Evolutionary conservation across 768 basidiomycete species (phyloP), one percentile per base, ranked within the genome.

Genomic region (Tephrocybe rancida): DNA sequence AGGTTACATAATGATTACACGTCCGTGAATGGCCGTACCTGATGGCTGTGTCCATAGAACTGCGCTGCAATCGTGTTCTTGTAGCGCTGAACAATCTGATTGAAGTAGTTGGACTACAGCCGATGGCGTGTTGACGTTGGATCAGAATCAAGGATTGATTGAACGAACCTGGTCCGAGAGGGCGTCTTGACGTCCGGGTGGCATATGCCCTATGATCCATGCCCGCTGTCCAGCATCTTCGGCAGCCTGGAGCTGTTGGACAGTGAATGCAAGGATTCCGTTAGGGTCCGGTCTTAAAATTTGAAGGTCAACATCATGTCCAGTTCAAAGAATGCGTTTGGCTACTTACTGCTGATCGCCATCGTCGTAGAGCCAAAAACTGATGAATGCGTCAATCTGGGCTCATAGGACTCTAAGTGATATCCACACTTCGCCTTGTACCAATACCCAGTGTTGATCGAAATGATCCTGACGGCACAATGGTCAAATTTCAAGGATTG

Each of bases 171-270:
- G 82, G 63, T 84, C 82, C 49, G 73, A 69, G 27, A 82, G 63
- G 18, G 73, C 67, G 61, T 85, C 83, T 19, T 58, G 62, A 14
- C 74, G 69, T 24, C 83, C 80, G 3, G 77, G 77, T 1, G 82
- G 77, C 74, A 84, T 82, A 57, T 85, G 84, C 1, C 74, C 83
- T 16, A 84, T 81, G 59, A 87, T 80, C 82, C 84, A 86, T 0
- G 71, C 84, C 18, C 82, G 75, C 59, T 85, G 75, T 0, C 84
- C 83, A 0, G 75, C 74, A 54, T 80, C 76, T 65, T 88, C 85
- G 2, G 86, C 83, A 1, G 70, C 71, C 64, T 86, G 84, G 3
- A 88, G 72, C 57, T 86, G 70, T 16, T 71, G 63, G 0, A 79
- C 76, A 21, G 78, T 64, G 65, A 86, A 88, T 0, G 70, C 72